Conservation (phyloP, 140 eudicot species). For the Senecio squalidus region DNA sequence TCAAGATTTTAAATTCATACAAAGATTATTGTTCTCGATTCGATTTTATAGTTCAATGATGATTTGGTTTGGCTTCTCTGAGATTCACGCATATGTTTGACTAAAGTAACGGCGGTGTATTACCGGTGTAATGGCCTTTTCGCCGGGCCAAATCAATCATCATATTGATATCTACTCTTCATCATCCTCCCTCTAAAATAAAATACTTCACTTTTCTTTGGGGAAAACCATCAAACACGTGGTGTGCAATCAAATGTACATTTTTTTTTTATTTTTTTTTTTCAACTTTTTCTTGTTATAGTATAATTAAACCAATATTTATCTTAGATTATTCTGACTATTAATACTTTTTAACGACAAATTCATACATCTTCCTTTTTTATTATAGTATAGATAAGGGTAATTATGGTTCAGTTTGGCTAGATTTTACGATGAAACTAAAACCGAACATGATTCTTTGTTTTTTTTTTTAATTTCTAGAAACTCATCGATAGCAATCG, state of each 20-base stretch:
- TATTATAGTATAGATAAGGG: no score
- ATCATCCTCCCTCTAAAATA: constrained; percentile 21
- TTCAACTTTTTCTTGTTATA: background rate
- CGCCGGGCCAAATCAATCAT: constrained; percentile 31
- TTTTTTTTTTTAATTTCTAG: no score
- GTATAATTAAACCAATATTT: background rate
- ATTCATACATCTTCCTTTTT: no score
- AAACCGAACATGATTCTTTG: no score
- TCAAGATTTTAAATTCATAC: no score
- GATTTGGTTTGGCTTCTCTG: constrained; percentile 13
- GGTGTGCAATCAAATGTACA: constrained; percentile 17
- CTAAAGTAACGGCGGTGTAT: constrained; percentile 15
- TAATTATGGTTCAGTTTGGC: no score
- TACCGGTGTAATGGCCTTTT: constrained; percentile 22
- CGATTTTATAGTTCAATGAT: no score
- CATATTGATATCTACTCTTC: constrained; percentile 34
- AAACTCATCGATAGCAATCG: no score
- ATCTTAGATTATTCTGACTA: no score
- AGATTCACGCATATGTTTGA: constrained; percentile 15
- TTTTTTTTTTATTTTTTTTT: background rate
- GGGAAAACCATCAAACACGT: constrained; percentile 29
- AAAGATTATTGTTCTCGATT: background rate
- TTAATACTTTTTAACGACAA: no score
- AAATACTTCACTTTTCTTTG: constrained; percentile 17
- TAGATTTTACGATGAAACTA: no score